Evolutionary conservation across 352 stramenopile genomes (phyloP).

Genomic region (Discostella stelligera): DNA sequence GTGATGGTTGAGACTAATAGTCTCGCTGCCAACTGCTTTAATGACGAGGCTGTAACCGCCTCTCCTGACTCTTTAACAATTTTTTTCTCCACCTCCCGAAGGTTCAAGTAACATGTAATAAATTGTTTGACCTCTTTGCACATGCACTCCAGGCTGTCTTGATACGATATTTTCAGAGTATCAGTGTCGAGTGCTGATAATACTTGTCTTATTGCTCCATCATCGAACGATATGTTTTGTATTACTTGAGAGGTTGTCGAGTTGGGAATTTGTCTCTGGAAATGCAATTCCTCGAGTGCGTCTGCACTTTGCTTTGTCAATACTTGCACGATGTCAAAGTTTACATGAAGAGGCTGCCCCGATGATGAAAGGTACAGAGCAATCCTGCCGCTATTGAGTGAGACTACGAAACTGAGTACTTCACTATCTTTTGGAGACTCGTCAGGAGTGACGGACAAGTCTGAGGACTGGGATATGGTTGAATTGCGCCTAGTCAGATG

Average conservation of each 20-base stretch:
- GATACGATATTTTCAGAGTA: slow-evolving; percentile 3
- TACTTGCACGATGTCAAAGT: slow-evolving; percentile 66
- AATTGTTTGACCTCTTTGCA: slow-evolving; percentile 59
- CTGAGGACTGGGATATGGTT: background rate
- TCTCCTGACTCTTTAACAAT: slow-evolving; percentile 49
- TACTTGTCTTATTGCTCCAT: slow-evolving; percentile 37
- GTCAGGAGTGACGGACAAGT: too few relatives aligned
- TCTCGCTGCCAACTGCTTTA: slow-evolving; percentile 36
- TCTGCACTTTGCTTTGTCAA: slow-evolving; percentile 51
- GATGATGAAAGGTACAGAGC: slow-evolving; percentile 45
- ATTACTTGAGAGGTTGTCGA: background rate
- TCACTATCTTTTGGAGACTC: background rate
- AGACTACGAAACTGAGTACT: slow-evolving; percentile 59
- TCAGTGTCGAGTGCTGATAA: slow-evolving; percentile 22
- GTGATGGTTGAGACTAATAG: slow-evolving; percentile 41
- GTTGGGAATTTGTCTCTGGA: slow-evolving; percentile 11
- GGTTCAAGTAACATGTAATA: slow-evolving; percentile 50
- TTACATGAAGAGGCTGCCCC: slow-evolving; percentile 47
- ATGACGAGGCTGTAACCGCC: slow-evolving; percentile 31
- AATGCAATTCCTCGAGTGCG: slow-evolving; percentile 33
- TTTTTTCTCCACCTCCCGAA: slow-evolving; percentile 68
- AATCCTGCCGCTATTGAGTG: slow-evolving; percentile 65
- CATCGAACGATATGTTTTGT: slow-evolving; percentile 31
- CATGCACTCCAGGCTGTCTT: slow-evolving; percentile 26
- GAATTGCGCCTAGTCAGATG: background rate